Conservation (phyloP, 352 stramenopile species). For the Globisporangium barbulae region DNA sequence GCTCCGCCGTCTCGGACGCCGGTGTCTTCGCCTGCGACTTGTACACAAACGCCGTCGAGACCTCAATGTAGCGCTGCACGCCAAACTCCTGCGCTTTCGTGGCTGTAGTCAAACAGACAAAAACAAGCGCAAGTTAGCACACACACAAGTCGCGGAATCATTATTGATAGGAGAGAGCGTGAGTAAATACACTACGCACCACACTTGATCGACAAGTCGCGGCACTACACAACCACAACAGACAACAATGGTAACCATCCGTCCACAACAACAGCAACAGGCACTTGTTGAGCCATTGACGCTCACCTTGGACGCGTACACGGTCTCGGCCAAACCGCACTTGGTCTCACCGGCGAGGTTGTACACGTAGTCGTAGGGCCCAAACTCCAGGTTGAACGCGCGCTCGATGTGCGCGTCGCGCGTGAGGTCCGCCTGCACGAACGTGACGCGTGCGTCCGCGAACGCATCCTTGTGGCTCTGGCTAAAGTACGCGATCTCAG, state of each 20-base stretch:
- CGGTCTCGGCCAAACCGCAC: conserved; percentile 60
- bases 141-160: neutral
- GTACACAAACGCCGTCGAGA: conserved; percentile 88
- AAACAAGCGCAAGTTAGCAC: neutral
- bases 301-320: conserved; percentile 76
- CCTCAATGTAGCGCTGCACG: conserved; percentile 81
- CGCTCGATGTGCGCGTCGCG: conserved; percentile 75
- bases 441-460: conserved; percentile 61
- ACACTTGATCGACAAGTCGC: conserved; percentile 81
- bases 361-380: conserved; percentile 82
- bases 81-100: conserved; percentile 61
- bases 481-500: conserved; percentile 86
- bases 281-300: neutral
- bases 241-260: neutral
- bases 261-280: neutral
- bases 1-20: conserved; percentile 51
- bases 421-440: conserved; percentile 81
- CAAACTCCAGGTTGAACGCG: conserved; percentile 66
- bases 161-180: neutral
- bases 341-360: conserved; percentile 86
- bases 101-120: conserved; percentile 21
- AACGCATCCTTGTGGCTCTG: conserved; percentile 66
- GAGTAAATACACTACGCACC: conserved; percentile 33
- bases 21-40: conserved; percentile 78
- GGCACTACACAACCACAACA: conserved; percentile 38